Evolutionary conservation across 176 grass and related monocot species (phyloP).

Genomic region (Oryza glumipatula): DNA sequence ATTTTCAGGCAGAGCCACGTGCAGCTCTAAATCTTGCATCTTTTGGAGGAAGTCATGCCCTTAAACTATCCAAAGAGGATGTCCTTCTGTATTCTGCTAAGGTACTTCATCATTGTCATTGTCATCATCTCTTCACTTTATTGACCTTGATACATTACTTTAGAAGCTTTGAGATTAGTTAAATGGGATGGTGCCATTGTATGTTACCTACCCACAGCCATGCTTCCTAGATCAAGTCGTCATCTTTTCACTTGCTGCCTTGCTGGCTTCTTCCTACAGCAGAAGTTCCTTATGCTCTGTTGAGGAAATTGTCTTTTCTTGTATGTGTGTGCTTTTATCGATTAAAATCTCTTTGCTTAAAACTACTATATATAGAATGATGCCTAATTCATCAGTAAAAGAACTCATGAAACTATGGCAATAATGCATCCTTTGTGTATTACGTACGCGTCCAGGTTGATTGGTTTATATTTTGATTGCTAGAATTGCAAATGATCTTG

Average conservation of each 20-base stretch:
- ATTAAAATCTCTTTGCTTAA: constrained; percentile 14
- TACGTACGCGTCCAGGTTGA: background rate
- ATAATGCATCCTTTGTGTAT: background rate
- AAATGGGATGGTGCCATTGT: constrained; percentile 16
- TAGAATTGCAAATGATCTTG: constrained; percentile 31
- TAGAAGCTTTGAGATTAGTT: constrained; percentile 30
- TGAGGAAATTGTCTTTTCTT: constrained; percentile 22
- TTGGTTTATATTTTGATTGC: constrained; percentile 18
- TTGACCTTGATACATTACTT: background rate
- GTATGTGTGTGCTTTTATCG: constrained; percentile 7
- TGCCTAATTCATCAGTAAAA: constrained; percentile 1
- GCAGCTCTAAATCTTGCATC: constrained; percentile 98
- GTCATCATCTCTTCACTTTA: constrained; percentile 29
- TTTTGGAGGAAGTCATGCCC: constrained; percentile 88
- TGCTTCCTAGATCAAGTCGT: constrained; percentile 22
- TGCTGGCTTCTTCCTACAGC: constrained; percentile 5
- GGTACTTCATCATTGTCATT: constrained; percentile 41
- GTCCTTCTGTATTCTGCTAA: constrained; percentile 95
- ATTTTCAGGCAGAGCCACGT: constrained; percentile 88
- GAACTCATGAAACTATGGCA: background rate
- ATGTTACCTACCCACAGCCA: background rate
- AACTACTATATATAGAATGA: background rate
- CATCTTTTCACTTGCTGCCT: constrained; percentile 16
- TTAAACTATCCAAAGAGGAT: constrained; percentile 91
- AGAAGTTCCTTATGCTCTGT: constrained; percentile 21